A percentile compares a stretch with the other conserved stretches of the same genome.
Conservation (phyloP, 2,329 filamentous ascomycete genomes). For the Pyricularia pennisetigena region DNA sequence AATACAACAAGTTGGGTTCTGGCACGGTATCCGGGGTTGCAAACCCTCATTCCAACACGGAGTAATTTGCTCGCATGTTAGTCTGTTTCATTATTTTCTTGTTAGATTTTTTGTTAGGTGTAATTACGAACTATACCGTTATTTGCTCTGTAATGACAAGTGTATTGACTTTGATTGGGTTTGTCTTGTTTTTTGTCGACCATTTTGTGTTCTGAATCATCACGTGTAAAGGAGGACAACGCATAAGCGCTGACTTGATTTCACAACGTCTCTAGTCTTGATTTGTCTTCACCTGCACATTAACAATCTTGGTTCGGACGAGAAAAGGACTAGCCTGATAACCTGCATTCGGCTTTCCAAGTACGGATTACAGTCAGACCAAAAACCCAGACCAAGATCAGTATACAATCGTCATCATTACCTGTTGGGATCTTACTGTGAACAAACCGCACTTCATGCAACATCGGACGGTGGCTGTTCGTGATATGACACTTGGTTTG, state of each 20-base stretch:
- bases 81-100: not conserved
- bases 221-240: not conserved
- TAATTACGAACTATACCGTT: not conserved
- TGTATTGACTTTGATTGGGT: not conserved
- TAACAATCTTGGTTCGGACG: not conserved
- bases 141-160: not conserved
- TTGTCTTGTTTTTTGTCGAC: not conserved
- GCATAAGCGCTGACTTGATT: not conserved
- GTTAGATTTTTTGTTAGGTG: not conserved
- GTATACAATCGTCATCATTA: not conserved
- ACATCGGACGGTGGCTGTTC: not conserved
- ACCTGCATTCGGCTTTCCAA: not conserved
- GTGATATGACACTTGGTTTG: not conserved
- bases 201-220: not conserved
- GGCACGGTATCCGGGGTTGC: not conserved
- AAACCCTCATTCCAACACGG: not conserved
- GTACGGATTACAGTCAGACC: not conserved
- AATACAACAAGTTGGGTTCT: constrained; percentile 2
- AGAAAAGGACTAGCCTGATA: not conserved
- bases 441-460: not conserved
- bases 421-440: not conserved
- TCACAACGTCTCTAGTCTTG: not conserved
- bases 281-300: not conserved
- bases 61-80: not conserved
- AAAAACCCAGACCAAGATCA: not conserved